Evolutionary conservation across 129 eudicot genomes (phyloP).

Genomic region (Centaurea solstitialis): DNA sequence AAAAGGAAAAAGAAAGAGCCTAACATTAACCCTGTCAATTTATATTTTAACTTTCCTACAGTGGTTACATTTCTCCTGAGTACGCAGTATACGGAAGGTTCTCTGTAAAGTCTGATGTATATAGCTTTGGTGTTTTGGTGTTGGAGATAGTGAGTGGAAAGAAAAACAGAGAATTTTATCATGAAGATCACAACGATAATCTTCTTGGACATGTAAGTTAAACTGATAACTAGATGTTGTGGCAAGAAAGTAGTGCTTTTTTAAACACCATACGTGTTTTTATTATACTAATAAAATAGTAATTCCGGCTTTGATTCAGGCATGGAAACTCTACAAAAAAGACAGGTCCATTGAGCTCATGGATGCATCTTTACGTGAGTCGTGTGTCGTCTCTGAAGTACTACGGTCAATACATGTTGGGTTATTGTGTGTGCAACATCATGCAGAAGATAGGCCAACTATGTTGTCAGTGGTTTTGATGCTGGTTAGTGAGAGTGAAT

Average conservation of each 20-base stretch:
- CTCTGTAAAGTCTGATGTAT: neutral
- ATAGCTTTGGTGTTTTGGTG: neutral
- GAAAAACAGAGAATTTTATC: neutral
- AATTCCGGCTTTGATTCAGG: no score
- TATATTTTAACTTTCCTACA: neutral
- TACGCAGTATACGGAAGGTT: neutral
- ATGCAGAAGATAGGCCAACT: conserved; percentile 41
- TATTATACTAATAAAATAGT: no score
- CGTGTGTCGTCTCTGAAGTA: neutral
- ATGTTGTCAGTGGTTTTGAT: conserved; percentile 40
- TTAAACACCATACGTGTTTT: no score
- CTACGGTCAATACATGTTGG: no score
- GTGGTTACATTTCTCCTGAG: neutral
- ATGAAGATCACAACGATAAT: neutral
- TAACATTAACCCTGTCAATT: neutral
- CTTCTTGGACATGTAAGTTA: no score
- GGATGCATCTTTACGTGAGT: no score
- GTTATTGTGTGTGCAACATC: conserved; percentile 14
- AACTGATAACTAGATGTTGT: no score
- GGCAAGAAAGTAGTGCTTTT: no score
- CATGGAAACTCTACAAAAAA: no score
- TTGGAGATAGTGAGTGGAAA: neutral
- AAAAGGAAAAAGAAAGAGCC: neutral
- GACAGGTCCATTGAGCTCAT: no score
- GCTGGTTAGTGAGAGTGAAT: conserved; percentile 23